phyloP scores from a whole-genome alignment of 768 basidiomycete species.

The Hericium erinaceus region DNA sequence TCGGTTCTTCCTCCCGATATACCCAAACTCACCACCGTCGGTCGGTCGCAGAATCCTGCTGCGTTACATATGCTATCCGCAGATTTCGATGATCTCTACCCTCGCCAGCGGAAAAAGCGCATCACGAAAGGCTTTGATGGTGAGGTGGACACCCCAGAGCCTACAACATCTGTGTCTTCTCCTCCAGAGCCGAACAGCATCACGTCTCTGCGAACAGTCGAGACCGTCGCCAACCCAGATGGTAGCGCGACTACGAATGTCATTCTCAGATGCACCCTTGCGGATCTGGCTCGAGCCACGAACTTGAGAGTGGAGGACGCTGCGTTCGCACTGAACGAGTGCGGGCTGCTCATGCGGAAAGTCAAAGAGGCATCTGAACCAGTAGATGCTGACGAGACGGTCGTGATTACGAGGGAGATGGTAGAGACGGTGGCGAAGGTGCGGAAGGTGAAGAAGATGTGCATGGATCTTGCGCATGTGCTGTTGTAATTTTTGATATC shows the following conservation, averaged over 20 bases:
- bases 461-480: constrained; percentile 52
- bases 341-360: constrained; percentile 57
- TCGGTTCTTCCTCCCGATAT: constrained; percentile 50
- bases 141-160: constrained; percentile 36
- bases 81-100: neutral
- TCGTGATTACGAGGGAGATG: constrained; percentile 56
- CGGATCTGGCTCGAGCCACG: constrained; percentile 68
- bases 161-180: constrained; percentile 11
- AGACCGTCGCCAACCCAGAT: constrained; percentile 48
- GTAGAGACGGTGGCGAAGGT: constrained; percentile 58
- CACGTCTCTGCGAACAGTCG: constrained; percentile 44
- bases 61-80: constrained; percentile 6
- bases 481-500: constrained; percentile 26
- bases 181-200: constrained; percentile 24
- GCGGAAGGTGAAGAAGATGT: constrained; percentile 63
- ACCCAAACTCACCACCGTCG: constrained; percentile 33
- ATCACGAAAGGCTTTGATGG: constrained; percentile 66
- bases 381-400: constrained; percentile 34
- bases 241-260: constrained; percentile 68
- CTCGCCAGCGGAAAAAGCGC: constrained; percentile 4
- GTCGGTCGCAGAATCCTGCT: constrained; percentile 24
- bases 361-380: constrained; percentile 16
- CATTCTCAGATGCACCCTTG: constrained; percentile 60
- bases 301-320: constrained; percentile 80
- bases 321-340: constrained; percentile 82